These are phyloP conservation scores for Fraxinus albicans DNA, from an alignment of 305 asterid species.

Conservation along the genomic window DNA sequence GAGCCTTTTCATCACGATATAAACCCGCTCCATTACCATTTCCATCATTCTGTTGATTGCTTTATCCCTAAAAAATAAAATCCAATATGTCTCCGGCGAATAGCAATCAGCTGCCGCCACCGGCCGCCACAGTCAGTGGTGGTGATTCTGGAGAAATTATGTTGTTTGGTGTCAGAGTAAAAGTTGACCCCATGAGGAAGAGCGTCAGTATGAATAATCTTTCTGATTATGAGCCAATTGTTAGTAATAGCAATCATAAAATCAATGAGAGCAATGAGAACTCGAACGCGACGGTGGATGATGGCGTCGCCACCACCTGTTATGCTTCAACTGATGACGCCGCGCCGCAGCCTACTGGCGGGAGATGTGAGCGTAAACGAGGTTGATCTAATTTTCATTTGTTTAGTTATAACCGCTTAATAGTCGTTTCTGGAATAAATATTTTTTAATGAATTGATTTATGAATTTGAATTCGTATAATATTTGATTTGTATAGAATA, in stretches of 20 bases:
- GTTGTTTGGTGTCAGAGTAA: constrained; percentile 54
- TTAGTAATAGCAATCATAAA: constrained; percentile 12
- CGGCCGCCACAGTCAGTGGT: constrained; percentile 33
- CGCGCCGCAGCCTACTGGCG: constrained; percentile 39
- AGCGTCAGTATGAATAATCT: constrained; percentile 56
- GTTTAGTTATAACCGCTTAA: not conserved
- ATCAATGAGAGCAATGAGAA: not conserved
- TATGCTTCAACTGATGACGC: constrained; percentile 77
- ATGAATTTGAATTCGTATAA: not conserved
- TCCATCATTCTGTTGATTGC: constrained; percentile 7
- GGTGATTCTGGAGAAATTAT: constrained; percentile 39
- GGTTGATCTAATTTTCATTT: constrained; percentile 53
- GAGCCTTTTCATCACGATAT: constrained; percentile 31
- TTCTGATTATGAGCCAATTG: constrained; percentile 46
- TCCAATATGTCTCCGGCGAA: not conserved
- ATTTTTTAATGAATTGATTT: not conserved
- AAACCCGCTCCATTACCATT: constrained; percentile 23
- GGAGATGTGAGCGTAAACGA: constrained; percentile 74
- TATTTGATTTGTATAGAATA: not conserved
- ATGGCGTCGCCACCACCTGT: constrained; percentile 31
- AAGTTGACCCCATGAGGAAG: constrained; percentile 59
- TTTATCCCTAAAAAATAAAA: no score
- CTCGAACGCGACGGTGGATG: constrained; percentile 31
- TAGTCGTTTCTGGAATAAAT: not conserved
- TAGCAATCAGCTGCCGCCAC: constrained; percentile 13